Evolutionary conservation across 78 protist genomes (phyloP).

Genomic region (Bigelowiella natans): DNA sequence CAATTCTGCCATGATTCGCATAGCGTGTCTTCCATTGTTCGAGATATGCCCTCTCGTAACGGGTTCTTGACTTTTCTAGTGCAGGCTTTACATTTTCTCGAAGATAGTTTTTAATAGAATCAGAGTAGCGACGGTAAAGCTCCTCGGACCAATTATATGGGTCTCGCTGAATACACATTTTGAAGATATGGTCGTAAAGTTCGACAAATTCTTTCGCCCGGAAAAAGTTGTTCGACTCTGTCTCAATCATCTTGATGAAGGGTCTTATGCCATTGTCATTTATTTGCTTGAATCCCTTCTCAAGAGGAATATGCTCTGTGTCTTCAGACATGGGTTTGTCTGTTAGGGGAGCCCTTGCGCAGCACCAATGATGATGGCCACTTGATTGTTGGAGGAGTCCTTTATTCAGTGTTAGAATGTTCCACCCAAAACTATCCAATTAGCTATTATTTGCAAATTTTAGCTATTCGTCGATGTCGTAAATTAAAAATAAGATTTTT

Average conservation of each 20-base stretch:
- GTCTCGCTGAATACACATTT: constrained; percentile 12
- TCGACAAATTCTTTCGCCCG: neutral
- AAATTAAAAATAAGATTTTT: no score
- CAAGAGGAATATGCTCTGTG: neutral
- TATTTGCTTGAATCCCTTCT: neutral
- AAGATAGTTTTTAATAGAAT: neutral
- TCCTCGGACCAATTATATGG: constrained; percentile 10
- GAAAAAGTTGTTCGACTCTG: neutral
- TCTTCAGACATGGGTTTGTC: no score
- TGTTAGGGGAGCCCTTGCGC: no score
- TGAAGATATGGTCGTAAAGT: constrained; percentile 1
- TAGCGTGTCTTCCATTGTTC: neutral
- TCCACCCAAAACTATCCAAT: no score
- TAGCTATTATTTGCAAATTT: no score
- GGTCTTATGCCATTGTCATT: neutral
- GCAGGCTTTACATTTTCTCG: neutral
- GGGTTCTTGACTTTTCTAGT: neutral
- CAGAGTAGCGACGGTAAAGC: neutral
- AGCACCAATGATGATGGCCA: no score
- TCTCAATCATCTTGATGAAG: neutral
- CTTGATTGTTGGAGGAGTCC: no score
- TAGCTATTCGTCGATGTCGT: no score
- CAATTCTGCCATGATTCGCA: neutral
- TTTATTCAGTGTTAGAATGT: no score
- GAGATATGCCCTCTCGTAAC: neutral